These are phyloP conservation scores for Thielaviopsis punctulata DNA, from an alignment of 2,329 filamentous ascomycete species.

Conservation along the genomic window DNA sequence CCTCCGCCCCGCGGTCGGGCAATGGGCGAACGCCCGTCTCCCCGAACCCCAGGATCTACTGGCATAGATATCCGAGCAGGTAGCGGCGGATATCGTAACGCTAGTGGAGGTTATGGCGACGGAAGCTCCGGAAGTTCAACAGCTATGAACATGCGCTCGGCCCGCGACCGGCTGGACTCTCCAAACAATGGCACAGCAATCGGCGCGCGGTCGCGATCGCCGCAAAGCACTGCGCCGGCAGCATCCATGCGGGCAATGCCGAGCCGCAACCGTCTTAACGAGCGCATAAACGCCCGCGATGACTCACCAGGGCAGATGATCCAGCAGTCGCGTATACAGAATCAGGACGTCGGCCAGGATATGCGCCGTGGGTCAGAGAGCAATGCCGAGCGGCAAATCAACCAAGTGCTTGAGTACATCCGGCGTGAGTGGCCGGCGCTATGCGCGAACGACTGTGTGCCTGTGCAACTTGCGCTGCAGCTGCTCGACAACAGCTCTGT, in stretches of 20 bases:
- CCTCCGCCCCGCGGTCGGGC: constrained; percentile 10
- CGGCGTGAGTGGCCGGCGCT: constrained; percentile 83
- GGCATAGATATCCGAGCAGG: constrained; percentile 7
- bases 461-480: constrained; percentile 86
- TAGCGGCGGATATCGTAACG: constrained; percentile 5
- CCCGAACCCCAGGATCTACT: neutral
- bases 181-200: constrained; percentile 4
- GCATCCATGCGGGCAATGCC: constrained; percentile 17
- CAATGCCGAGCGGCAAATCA: constrained; percentile 38
- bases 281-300: constrained; percentile 7
- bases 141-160: constrained; percentile 8
- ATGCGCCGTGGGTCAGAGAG: constrained; percentile 20
- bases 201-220: constrained; percentile 7
- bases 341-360: constrained; percentile 9
- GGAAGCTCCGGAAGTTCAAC: constrained; percentile 6
- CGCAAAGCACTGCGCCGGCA: neutral
- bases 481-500: constrained; percentile 88
- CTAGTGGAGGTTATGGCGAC: constrained; percentile 4
- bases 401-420: constrained; percentile 61
- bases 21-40: constrained; percentile 5
- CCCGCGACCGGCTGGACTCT: constrained; percentile 9
- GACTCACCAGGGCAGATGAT: constrained; percentile 2
- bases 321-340: constrained; percentile 9
- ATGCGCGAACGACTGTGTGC: constrained; percentile 74
- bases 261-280: constrained; percentile 18